Conservation (phyloP, 1,139 yeast genomes). For the Sugiyamaella sp. region DNA sequence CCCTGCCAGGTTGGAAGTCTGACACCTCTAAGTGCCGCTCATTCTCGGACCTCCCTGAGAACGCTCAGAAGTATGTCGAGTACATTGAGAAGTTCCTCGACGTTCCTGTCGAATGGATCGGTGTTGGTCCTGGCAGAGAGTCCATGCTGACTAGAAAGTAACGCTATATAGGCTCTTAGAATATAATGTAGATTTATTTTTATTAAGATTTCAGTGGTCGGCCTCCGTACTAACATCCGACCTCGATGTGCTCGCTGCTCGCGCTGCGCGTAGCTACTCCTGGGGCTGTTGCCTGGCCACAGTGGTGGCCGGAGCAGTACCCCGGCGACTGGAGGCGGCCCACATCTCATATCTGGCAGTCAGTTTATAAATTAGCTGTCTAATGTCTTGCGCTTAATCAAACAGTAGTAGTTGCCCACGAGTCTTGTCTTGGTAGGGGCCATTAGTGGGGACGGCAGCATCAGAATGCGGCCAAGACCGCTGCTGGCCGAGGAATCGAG, state of each 20-base stretch:
- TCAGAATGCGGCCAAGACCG: slow-evolving; percentile 47
- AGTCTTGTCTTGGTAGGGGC: slow-evolving; percentile 29
- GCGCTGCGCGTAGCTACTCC: no score
- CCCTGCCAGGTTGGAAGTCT: slow-evolving; percentile 92
- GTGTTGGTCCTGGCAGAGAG: slow-evolving; percentile 97
- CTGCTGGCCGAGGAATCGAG: slow-evolving; percentile 44
- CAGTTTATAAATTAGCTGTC: not conserved
- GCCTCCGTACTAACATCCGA: no score
- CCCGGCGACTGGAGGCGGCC: no score
- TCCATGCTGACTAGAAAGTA: slow-evolving; percentile 39
- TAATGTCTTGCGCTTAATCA: slow-evolving; percentile 26
- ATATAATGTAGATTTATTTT: not conserved
- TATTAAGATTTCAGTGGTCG: no score
- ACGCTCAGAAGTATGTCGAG: slow-evolving; percentile 80
- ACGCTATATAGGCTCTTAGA: not conserved
- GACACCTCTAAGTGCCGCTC: slow-evolving; percentile 73
- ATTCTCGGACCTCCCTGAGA: slow-evolving; percentile 81
- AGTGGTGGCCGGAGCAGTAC: no score
- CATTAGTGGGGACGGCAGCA: slow-evolving; percentile 41
- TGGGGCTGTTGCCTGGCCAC: no score
- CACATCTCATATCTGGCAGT: no score
- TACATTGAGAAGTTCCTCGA: slow-evolving; percentile 82
- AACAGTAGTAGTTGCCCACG: slow-evolving; percentile 39
- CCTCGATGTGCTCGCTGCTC: no score
- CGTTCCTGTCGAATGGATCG: slow-evolving; percentile 95